phyloP scores from a whole-genome alignment of 768 basidiomycete species.

The Mycena albidolilacea region DNA sequence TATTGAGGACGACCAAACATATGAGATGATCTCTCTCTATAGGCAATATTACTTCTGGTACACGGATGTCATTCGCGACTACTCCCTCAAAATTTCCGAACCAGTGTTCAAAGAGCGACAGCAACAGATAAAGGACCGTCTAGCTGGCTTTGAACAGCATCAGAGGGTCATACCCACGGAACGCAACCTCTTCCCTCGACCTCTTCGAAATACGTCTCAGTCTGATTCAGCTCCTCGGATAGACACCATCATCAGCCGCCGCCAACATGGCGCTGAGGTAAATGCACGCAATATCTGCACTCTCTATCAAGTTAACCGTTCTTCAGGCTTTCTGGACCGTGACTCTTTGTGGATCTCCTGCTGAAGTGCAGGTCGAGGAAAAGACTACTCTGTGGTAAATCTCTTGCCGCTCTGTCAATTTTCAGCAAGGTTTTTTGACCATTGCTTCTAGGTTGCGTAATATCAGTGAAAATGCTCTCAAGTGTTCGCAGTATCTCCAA shows the following conservation, averaged over 20 bases:
- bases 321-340: too few species aligned
- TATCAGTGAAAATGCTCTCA: too few species aligned
- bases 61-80: not conserved
- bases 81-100: conserved; percentile 1
- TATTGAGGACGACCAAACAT: not conserved
- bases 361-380: too few species aligned
- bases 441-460: too few species aligned
- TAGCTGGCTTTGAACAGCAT: not conserved
- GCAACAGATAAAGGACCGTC: not conserved
- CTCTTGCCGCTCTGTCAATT: too few species aligned
- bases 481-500: too few species aligned
- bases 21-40: not conserved
- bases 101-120: not conserved
- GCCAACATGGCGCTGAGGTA: not conserved
- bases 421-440: too few species aligned
- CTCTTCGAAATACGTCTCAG: not conserved
- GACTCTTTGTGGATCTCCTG: too few species aligned
- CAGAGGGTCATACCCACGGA: not conserved
- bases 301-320: too few species aligned
- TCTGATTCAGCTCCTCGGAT: not conserved
- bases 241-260: not conserved
- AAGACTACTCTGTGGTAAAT: too few species aligned
- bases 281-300: too few species aligned
- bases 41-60: not conserved
- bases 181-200: not conserved